A percentile compares a stretch with the other conserved stretches of the same genome.
These are phyloP conservation scores for Penicillium maclennaniae DNA, from an alignment of 495 filamentous ascomycete genomes.

Conservation along the genomic window DNA sequence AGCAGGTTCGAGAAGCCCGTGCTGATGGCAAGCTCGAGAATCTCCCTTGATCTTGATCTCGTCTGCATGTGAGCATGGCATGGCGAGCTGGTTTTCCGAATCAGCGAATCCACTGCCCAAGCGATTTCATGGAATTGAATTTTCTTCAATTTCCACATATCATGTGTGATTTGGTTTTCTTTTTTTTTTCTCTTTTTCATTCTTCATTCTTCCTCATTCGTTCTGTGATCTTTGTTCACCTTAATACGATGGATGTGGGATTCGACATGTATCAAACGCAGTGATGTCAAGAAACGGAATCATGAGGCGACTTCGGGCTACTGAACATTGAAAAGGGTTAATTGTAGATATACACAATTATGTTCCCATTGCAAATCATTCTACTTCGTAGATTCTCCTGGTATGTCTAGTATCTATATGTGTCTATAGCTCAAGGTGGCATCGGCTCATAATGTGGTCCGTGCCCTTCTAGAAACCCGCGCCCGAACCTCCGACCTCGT, in stretches of 20 bases:
- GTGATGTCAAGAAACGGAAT: constrained; percentile 26
- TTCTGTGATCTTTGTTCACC: constrained; percentile 51
- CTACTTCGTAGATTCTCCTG: not conserved
- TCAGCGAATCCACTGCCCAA: constrained; percentile 4
- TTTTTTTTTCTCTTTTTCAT: constrained; percentile 1
- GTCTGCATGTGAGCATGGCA: constrained; percentile 17
- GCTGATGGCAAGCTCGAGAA: constrained; percentile 61
- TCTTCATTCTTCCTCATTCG: constrained; percentile 18
- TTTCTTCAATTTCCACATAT: constrained; percentile 1
- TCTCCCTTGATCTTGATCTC: constrained; percentile 22
- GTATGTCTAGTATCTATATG: not conserved
- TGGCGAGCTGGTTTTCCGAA: not conserved
- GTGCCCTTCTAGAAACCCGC: constrained; percentile 23
- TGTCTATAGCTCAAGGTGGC: not conserved
- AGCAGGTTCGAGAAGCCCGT: constrained; percentile 83
- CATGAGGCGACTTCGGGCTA: constrained; percentile 20
- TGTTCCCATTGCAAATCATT: not conserved
- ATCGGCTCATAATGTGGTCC: constrained; percentile 12
- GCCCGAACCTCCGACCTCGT: constrained; percentile 16
- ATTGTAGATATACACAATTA: constrained; percentile 30
- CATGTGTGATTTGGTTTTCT: constrained; percentile 12
- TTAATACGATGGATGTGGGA: constrained; percentile 45
- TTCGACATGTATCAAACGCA: constrained; percentile 34
- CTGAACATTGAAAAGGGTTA: constrained; percentile 29
- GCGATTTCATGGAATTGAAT: constrained; percentile 20